A percentile compares a stretch with the other conserved stretches of the same genome.
These are phyloP conservation scores for Trichoderma sp. DNA, from an alignment of 2,329 filamentous ascomycete species.

Conservation along the genomic window DNA sequence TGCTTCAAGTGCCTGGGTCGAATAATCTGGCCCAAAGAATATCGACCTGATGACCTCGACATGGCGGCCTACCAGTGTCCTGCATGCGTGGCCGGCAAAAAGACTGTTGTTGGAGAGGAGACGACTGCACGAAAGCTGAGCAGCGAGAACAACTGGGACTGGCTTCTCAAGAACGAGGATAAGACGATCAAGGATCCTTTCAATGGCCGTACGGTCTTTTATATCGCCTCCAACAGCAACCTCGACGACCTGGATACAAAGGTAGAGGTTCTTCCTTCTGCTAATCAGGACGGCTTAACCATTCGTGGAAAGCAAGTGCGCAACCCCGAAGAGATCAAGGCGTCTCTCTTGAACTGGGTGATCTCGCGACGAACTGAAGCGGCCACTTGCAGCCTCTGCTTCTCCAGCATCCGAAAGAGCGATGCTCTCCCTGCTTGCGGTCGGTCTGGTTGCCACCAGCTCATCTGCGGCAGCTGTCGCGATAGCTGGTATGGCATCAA, in stretches of 20 bases:
- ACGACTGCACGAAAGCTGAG: constrained; percentile 45
- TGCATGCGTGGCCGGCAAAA: constrained; percentile 43
- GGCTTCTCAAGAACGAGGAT: constrained; percentile 50
- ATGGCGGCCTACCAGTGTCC: constrained; percentile 45
- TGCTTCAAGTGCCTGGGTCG: constrained; percentile 51
- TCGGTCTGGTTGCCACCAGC: constrained; percentile 49
- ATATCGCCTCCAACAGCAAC: constrained; percentile 42
- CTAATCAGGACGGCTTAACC: constrained; percentile 34
- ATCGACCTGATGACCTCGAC: constrained; percentile 44
- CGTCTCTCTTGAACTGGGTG: constrained; percentile 45
- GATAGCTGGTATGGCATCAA: constrained; percentile 54
- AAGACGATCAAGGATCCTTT: constrained; percentile 44
- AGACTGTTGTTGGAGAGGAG: constrained; percentile 44
- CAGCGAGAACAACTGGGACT: constrained; percentile 48
- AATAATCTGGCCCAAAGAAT: constrained; percentile 52
- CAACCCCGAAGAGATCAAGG: constrained; percentile 44
- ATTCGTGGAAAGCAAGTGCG: constrained; percentile 48
- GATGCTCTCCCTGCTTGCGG: constrained; percentile 50
- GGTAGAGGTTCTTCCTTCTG: constrained; percentile 43
- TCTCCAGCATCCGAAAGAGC: constrained; percentile 43
- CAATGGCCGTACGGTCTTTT: constrained; percentile 46
- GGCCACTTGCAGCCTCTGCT: constrained; percentile 53
- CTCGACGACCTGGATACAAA: constrained; percentile 42
- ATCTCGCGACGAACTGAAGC: constrained; percentile 43
- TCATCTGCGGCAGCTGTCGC: constrained; percentile 48